Evolutionary conservation across 1,139 yeast species (phyloP).

Genomic region (Lodderomyces elongisporus): DNA sequence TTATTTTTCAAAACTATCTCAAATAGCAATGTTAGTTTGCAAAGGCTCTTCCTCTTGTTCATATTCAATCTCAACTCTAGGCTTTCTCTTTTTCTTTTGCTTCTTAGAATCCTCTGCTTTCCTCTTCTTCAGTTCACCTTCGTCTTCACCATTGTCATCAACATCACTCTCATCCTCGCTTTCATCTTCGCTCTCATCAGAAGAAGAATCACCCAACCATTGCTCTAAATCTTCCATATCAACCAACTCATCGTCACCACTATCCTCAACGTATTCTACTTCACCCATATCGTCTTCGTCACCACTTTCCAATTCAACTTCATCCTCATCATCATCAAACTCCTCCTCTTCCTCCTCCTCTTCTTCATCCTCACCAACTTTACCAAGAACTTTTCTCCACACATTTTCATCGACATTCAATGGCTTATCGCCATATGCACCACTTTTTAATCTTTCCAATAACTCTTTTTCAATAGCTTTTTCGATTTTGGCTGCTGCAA

Average conservation of each 20-base stretch:
- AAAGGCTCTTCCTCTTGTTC: constrained; percentile 57
- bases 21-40: constrained; percentile 27
- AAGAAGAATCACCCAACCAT: constrained; percentile 75
- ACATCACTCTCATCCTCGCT: constrained; percentile 33
- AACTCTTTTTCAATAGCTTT: constrained; percentile 94
- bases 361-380: constrained; percentile 53
- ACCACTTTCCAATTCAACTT: constrained; percentile 46
- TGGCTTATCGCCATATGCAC: constrained; percentile 98
- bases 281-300: constrained; percentile 68
- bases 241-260: constrained; percentile 81
- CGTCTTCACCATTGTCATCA: constrained; percentile 20
- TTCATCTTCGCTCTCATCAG: constrained; percentile 32
- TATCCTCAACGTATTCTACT: constrained; percentile 81
- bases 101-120: constrained; percentile 28
- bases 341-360: constrained; percentile 62
- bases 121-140: constrained; percentile 31
- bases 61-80: constrained; percentile 78
- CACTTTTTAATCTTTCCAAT: constrained; percentile 89
- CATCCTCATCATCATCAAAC: constrained; percentile 59
- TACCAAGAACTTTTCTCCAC: constrained; percentile 90
- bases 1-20: too few species aligned
- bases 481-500: constrained; percentile 94
- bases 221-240: constrained; percentile 88
- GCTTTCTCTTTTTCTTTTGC: constrained; percentile 50
- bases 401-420: constrained; percentile 91